Evolutionary conservation across 768 basidiomycete species (phyloP).

Genomic region (Chalciporus pseudorubinellus): DNA sequence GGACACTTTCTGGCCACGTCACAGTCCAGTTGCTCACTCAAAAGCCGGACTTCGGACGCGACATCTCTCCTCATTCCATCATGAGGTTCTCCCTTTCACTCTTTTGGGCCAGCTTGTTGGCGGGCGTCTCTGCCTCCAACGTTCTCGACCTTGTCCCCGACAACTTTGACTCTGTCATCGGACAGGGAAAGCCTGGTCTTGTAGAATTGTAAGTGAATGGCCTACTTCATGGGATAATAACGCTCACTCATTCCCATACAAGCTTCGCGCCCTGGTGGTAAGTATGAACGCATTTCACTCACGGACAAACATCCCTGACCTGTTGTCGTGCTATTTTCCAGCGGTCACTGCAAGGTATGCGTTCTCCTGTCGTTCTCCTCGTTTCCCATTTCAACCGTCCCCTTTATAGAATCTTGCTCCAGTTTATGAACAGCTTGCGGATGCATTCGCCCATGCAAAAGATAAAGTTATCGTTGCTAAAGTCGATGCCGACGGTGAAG

Average conservation of each 20-base stretch:
- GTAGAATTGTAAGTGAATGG: slow-evolving; percentile 79
- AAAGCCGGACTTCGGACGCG: neutral
- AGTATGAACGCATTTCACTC: slow-evolving; percentile 21
- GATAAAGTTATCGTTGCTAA: slow-evolving; percentile 89
- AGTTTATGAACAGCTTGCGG: slow-evolving; percentile 82
- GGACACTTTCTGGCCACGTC: slow-evolving; percentile 34
- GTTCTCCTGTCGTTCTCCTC: neutral
- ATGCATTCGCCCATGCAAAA: slow-evolving; percentile 75
- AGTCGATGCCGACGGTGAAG: slow-evolving; percentile 88
- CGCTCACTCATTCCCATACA: slow-evolving; percentile 1
- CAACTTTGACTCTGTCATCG: slow-evolving; percentile 76
- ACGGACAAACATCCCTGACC: neutral
- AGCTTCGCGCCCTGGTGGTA: slow-evolving; percentile 93
- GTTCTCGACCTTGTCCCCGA: slow-evolving; percentile 74
- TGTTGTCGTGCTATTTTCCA: slow-evolving; percentile 24
- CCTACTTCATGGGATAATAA: neutral
- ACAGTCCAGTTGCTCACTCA: slow-evolving; percentile 5
- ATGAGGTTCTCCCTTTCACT: slow-evolving; percentile 63
- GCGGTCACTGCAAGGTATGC: slow-evolving; percentile 84
- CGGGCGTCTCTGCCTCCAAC: slow-evolving; percentile 67
- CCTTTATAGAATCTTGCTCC: slow-evolving; percentile 79
- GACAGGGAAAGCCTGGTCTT: slow-evolving; percentile 77
- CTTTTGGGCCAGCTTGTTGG: slow-evolving; percentile 54
- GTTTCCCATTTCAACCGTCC: neutral
- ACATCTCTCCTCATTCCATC: slow-evolving; percentile 22